Evolutionary conservation across 495 filamentous ascomycete species (phyloP).

Genomic region (Amphirosellinia nigrospora): DNA sequence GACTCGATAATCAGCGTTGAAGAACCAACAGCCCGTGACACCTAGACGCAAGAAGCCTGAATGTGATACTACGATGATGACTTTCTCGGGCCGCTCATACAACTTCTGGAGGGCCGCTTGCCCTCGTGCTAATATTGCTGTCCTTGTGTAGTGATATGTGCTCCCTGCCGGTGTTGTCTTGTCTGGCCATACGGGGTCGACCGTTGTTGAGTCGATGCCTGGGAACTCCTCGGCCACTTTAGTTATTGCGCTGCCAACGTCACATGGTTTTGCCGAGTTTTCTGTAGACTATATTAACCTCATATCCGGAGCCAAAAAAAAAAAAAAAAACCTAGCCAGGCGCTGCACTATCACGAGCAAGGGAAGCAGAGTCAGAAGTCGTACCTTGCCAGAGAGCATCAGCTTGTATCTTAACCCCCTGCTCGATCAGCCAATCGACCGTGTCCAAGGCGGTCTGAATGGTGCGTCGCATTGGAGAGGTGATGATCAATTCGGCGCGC

Average conservation of each 20-base stretch:
- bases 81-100: slow-evolving; percentile 61
- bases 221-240: slow-evolving; percentile 56
- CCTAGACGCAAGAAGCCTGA: slow-evolving; percentile 61
- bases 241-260: slow-evolving; percentile 55
- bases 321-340: neutral
- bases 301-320: neutral
- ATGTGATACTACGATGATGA: slow-evolving; percentile 65
- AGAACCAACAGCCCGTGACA: slow-evolving; percentile 54
- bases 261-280: slow-evolving; percentile 63
- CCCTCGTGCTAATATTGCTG: slow-evolving; percentile 56
- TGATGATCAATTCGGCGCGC: slow-evolving; percentile 61
- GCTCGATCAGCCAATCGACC: slow-evolving; percentile 58
- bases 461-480: slow-evolving; percentile 64
- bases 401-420: slow-evolving; percentile 57
- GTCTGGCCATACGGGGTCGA: slow-evolving; percentile 62
- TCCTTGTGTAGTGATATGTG: slow-evolving; percentile 54
- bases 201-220: slow-evolving; percentile 55
- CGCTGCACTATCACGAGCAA: neutral
- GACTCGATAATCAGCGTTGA: slow-evolving; percentile 67
- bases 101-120: slow-evolving; percentile 54
- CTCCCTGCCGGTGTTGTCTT: slow-evolving; percentile 53
- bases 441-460: slow-evolving; percentile 61
- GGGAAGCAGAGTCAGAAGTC: neutral
- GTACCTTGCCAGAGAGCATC: slow-evolving; percentile 61
- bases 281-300: slow-evolving; percentile 44